Conservation (phyloP, 805 yeast species). For the Teunomyces stri region DNA sequence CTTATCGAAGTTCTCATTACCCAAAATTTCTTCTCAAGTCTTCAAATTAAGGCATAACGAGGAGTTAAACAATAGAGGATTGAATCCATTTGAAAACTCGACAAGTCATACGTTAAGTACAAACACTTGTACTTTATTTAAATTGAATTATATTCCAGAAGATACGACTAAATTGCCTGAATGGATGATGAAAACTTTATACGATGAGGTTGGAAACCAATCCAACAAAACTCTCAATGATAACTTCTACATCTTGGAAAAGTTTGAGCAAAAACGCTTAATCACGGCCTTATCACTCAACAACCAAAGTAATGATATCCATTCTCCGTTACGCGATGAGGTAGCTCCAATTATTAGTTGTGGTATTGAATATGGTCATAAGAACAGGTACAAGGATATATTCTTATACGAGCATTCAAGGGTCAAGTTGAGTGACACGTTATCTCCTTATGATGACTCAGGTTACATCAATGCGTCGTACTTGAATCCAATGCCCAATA, state of each 20-base stretch:
- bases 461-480: slow-evolving; percentile 91
- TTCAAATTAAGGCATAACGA: slow-evolving; percentile 53
- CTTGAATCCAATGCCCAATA: slow-evolving; percentile 22
- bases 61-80: slow-evolving; percentile 30
- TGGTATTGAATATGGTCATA: slow-evolving; percentile 68
- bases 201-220: neutral
- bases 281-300: slow-evolving; percentile 30
- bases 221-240: slow-evolving; percentile 15
- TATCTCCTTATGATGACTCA: slow-evolving; percentile 17
- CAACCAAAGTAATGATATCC: neutral
- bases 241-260: slow-evolving; percentile 64
- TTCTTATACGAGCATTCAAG: slow-evolving; percentile 85
- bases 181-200: slow-evolving; percentile 20
- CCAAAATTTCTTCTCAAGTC: slow-evolving; percentile 26
- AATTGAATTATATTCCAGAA: slow-evolving; percentile 29
- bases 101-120: slow-evolving; percentile 9
- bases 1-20: slow-evolving; percentile 54
- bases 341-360: slow-evolving; percentile 53
- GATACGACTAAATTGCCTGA: slow-evolving; percentile 41
- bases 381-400: slow-evolving; percentile 80
- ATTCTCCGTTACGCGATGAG: slow-evolving; percentile 11
- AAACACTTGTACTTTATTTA: slow-evolving; percentile 13
- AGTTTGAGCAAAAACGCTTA: slow-evolving; percentile 65
- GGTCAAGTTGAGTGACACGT: slow-evolving; percentile 49
- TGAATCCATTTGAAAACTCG: slow-evolving; percentile 12